Evolutionary conservation across 108 stramenopile species (phyloP), one percentile per base, ranked within the genome.

Genomic region (Cyclotella kingstonii): DNA sequence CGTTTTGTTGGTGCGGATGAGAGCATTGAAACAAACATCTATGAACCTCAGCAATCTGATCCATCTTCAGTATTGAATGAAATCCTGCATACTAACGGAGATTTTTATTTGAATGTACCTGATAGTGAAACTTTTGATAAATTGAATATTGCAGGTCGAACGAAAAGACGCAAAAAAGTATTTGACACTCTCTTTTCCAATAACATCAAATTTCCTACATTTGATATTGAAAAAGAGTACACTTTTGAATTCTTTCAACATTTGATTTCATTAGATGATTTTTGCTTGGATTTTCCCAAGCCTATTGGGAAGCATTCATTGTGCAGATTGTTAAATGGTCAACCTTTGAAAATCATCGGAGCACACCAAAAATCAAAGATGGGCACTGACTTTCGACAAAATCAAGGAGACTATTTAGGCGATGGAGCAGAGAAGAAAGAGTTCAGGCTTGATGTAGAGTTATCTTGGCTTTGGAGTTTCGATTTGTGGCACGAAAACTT

Each of bases 241-340:
- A 86, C 84, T 4, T 90, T 90, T 70, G 89, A 90, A 53, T 90
- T 90, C 61, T 76, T 86, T 15, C 89, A 90, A 72, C 89, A 90
- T 59, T 57, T 90, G 25, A 62, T 90, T 26, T 70, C 80, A 43
- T 87, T 90, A 41, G 63, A 83, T 54, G 75, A 81, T n/a, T 86
- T 85, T 72, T 60, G 76, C 12, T 55, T 90, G 50, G 82, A 86
- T 41, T 68, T 90, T 41, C 82, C 78, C 31, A 77, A 42, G 49
- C 69, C 86, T 25, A 23, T 90, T 29, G 89, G 89, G 7, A 68
- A 66, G 39, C 65, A 83, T 28, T 40, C 73, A 19, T 49, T 90
- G 42, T 29, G 57, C 35, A 66, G 73, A 10, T 47, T 81, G 2
- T 46, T 86, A 27, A 79, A 86, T 75, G 89, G 89, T 7, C 85